Conservation (phyloP, 768 basidiomycete species). For the Trametes villosa region DNA sequence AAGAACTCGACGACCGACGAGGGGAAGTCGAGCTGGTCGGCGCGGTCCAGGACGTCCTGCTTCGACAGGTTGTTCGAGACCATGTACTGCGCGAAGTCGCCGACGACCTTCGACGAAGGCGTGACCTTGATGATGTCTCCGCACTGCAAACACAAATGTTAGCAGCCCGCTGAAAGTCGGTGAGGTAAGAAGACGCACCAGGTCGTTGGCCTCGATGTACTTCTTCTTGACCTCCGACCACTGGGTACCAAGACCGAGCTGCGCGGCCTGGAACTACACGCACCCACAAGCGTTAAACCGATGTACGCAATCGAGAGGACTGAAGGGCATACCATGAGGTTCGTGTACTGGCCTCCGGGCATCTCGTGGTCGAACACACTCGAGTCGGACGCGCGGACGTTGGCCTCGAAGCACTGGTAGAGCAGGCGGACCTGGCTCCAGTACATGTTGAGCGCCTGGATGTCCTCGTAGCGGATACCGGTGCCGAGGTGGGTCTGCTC, state of each 20-base stretch:
- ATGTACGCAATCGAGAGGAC: constrained; percentile 2
- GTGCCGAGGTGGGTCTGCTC: constrained; percentile 95
- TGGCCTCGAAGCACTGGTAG: constrained; percentile 97
- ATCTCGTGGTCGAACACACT: constrained; percentile 99
- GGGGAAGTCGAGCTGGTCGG: constrained; percentile 94
- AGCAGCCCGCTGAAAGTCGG: not conserved
- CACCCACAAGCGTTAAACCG: not conserved
- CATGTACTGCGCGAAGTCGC: constrained; percentile 99
- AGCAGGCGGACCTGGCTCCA: constrained; percentile 97
- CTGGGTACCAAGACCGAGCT: constrained; percentile 95
- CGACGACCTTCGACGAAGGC: constrained; percentile 98
- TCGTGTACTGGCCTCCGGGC: constrained; percentile 97
- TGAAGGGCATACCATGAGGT: constrained; percentile 73
- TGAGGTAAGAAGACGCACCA: constrained; percentile 55
- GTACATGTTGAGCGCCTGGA: constrained; percentile 96
- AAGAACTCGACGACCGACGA: constrained; percentile 98
- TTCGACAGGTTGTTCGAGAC: constrained; percentile 91
- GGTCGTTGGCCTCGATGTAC: constrained; percentile 96
- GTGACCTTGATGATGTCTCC: constrained; percentile 99
- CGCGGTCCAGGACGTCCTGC: constrained; percentile 82
- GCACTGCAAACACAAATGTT: constrained; percentile 57
- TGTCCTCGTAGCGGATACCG: constrained; percentile 95
- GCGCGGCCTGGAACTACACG: constrained; percentile 93
- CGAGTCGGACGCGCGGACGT: constrained; percentile 95
- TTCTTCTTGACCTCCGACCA: constrained; percentile 99